A percentile compares a stretch with the other conserved stretches of the same genome.
phyloP scores from a whole-genome alignment of 2,329 filamentous ascomycete species.

The Ceratocystiopsis sp. region DNA sequence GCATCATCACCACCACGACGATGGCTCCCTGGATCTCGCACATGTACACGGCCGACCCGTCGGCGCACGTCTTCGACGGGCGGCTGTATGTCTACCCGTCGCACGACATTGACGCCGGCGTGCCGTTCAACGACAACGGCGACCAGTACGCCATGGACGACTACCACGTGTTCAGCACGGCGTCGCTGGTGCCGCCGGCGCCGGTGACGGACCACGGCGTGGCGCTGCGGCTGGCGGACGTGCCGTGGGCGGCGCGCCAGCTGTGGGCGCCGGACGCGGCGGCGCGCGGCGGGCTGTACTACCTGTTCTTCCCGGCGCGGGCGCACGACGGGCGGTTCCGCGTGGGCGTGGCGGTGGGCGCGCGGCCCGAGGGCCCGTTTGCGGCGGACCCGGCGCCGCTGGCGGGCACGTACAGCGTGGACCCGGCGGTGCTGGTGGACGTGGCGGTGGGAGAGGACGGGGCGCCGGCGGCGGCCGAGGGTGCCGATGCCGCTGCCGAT shows the following conservation, averaged over 20 bases:
- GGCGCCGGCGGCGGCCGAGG: background rate
- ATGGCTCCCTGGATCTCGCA: conserved; percentile 51
- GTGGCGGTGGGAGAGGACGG: conserved; percentile 35
- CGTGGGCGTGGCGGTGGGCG: conserved; percentile 52
- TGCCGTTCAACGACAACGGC: conserved; percentile 66
- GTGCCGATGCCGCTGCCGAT: conserved; percentile 33
- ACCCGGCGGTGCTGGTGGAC: conserved; percentile 61
- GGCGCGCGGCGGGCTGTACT: conserved; percentile 46
- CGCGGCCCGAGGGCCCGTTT: conserved; percentile 54
- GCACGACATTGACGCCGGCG: conserved; percentile 60
- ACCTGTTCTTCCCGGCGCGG: conserved; percentile 61
- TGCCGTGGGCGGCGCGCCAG: conserved; percentile 65
- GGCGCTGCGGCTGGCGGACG: conserved; percentile 44
- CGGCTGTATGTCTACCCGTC: conserved; percentile 67
- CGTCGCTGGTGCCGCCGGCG: conserved; percentile 32
- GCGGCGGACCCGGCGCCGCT: conserved; percentile 46
- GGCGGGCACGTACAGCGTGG: conserved; percentile 55
- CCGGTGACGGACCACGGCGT: conserved; percentile 57
- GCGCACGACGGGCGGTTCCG: conserved; percentile 54
- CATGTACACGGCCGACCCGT: conserved; percentile 66
- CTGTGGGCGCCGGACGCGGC: conserved; percentile 70
- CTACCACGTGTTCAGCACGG: conserved; percentile 58
- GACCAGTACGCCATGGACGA: conserved; percentile 75
- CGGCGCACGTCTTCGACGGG: conserved; percentile 62
- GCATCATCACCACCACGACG: conserved; percentile 1